A percentile compares a stretch with the other conserved stretches of the same genome.
Conservation (phyloP, 2,329 filamentous ascomycete genomes). For the Diaporthe longicolla region DNA sequence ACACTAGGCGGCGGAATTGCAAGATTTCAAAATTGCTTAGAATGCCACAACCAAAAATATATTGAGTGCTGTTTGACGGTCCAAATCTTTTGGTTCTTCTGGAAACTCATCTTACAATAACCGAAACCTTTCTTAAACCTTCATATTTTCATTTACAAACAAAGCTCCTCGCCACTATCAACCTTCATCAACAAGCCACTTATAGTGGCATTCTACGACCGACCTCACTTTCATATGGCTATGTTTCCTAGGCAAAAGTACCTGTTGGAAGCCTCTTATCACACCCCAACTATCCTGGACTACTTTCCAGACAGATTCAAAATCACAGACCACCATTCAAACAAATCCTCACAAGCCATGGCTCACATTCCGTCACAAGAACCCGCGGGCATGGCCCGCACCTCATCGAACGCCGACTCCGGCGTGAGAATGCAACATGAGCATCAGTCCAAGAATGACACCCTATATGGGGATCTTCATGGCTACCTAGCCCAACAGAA, state of each 20-base stretch:
- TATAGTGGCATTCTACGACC: neutral
- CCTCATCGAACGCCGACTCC: neutral
- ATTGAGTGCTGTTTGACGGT: too few species aligned
- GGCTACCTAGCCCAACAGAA: neutral
- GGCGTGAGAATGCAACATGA: rapidly evolving
- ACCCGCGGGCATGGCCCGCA: too few species aligned
- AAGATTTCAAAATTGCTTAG: neutral
- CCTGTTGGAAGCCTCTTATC: too few species aligned
- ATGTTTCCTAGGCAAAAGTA: too few species aligned
- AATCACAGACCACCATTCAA: neutral
- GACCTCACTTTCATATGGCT: too few species aligned
- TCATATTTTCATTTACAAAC: neutral
- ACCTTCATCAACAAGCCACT: neutral
- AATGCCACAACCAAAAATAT: too few species aligned
- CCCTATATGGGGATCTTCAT: neutral
- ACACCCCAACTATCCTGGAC: too few species aligned
- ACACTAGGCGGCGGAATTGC: neutral
- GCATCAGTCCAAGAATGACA: neutral
- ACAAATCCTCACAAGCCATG: neutral
- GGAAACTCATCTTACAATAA: neutral
- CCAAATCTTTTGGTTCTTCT: too few species aligned
- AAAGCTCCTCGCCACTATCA: too few species aligned
- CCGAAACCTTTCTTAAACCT: too few species aligned
- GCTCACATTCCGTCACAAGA: too few species aligned
- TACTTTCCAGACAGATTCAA: neutral